phyloP scores from a whole-genome alignment of 495 filamentous ascomycete genomes.

The Podospora comata region DNA sequence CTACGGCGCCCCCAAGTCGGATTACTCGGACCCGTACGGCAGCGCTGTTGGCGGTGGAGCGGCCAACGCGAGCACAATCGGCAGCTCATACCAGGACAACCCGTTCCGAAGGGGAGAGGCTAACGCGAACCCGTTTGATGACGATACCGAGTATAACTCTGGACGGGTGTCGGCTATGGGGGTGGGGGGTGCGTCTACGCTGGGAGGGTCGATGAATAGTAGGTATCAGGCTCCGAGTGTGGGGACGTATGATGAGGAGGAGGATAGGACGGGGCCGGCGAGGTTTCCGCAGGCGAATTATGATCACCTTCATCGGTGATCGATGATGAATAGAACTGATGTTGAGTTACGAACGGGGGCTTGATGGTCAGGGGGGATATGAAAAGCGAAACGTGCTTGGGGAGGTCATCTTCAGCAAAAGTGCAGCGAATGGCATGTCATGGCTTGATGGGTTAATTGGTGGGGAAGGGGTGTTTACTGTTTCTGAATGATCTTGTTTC shows the following conservation, averaged over 20 bases:
- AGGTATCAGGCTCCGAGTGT: slow-evolving; percentile 37
- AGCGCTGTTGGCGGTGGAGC: slow-evolving; percentile 15
- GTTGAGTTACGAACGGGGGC: too few relatives aligned
- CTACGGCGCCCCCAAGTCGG: slow-evolving; percentile 20
- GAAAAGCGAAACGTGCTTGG: neutral
- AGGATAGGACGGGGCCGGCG: slow-evolving; percentile 38
- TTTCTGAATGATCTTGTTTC: neutral
- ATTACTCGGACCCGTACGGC: slow-evolving; percentile 38
- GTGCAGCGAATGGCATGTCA: neutral
- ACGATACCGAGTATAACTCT: slow-evolving; percentile 38
- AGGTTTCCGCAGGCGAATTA: slow-evolving; percentile 45
- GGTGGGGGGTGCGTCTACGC: neutral
- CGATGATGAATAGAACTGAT: neutral
- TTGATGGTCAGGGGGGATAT: neutral
- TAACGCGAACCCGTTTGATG: slow-evolving; percentile 40
- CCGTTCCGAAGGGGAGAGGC: slow-evolving; percentile 34
- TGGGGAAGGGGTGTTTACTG: neutral
- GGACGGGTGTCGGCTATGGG: slow-evolving; percentile 27
- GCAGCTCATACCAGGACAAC: slow-evolving; percentile 23
- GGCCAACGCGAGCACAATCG: slow-evolving; percentile 16
- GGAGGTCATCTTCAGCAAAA: neutral
- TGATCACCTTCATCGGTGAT: slow-evolving; percentile 35
- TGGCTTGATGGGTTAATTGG: neutral
- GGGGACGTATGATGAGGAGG: slow-evolving; percentile 34
- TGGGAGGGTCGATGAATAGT: neutral